Conservation (phyloP, 129 eudicot species). For the Saposhnikovia divaricata region DNA sequence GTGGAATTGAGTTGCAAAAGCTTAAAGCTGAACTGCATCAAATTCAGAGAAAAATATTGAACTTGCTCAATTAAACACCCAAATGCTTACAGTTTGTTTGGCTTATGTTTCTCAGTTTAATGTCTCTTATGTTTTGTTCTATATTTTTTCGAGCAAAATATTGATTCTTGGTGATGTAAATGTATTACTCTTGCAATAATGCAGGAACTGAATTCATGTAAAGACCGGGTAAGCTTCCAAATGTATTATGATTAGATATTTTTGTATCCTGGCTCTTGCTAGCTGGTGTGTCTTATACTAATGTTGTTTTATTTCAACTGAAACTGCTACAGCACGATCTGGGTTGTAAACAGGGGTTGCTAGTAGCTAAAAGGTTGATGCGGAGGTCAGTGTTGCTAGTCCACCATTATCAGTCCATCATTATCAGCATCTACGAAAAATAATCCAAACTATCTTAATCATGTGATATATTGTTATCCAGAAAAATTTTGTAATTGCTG, state of each 20-base stretch:
- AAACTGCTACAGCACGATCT: conserved; percentile 46
- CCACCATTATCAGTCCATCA: too few relatives aligned
- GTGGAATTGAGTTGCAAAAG: neutral
- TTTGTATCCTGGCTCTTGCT: neutral
- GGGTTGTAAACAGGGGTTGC: conserved; percentile 53
- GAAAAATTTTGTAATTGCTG: too few relatives aligned
- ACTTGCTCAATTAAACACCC: neutral
- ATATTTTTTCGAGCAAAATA: neutral
- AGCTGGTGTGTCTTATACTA: conserved; percentile 7
- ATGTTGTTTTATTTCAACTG: conserved; percentile 29
- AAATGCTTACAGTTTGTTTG: conserved; percentile 3
- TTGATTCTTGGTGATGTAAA: neutral
- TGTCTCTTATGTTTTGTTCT: neutral
- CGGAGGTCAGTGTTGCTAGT: conserved; percentile 34
- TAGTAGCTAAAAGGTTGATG: conserved; percentile 33
- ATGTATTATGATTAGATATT: neutral
- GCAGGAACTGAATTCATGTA: conserved; percentile 56
- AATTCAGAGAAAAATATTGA: neutral
- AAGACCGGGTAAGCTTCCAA: conserved; percentile 42
- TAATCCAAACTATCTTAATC: too few relatives aligned
- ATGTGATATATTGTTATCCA: too few relatives aligned
- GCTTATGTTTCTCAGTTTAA: neutral
- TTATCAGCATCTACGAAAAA: too few relatives aligned
- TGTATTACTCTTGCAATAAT: neutral
- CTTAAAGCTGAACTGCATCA: neutral